A percentile compares a stretch with the other conserved stretches of the same genome.
Evolutionary conservation across 805 yeast species (phyloP).

Genomic region (Ogataea nitratoaversa): DNA sequence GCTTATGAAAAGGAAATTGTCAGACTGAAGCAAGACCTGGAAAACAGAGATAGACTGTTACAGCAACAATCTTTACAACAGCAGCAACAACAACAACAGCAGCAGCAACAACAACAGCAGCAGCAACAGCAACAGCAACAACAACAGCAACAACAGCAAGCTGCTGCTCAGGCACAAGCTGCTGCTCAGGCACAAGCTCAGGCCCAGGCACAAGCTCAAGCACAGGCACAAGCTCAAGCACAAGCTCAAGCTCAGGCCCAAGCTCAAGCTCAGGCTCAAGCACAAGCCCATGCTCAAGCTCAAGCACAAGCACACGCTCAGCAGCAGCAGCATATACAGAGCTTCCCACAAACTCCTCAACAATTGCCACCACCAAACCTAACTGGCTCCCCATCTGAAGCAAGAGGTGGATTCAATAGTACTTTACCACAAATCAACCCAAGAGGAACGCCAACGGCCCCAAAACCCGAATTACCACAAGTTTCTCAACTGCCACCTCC

Average conservation of each 20-base stretch:
- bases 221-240: slow-evolving; percentile 31
- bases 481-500: slow-evolving; percentile 24
- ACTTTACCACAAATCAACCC: slow-evolving; percentile 21
- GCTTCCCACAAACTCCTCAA: slow-evolving; percentile 27
- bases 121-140: slow-evolving; percentile 41
- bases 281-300: slow-evolving; percentile 12
- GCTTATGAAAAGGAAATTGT: slow-evolving; percentile 91
- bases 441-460: slow-evolving; percentile 18
- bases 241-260: slow-evolving; percentile 28
- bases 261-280: slow-evolving; percentile 21
- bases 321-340: slow-evolving; percentile 14
- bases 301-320: slow-evolving; percentile 13
- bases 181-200: slow-evolving; percentile 31
- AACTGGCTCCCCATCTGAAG: slow-evolving; percentile 23
- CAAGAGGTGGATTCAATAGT: slow-evolving; percentile 19
- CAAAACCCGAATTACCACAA: slow-evolving; percentile 29
- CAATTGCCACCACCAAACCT: slow-evolving; percentile 34
- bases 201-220: slow-evolving; percentile 29
- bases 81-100: slow-evolving; percentile 39
- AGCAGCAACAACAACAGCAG: slow-evolving; percentile 29
- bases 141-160: slow-evolving; percentile 60
- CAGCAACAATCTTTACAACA: slow-evolving; percentile 37
- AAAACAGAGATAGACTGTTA: slow-evolving; percentile 65
- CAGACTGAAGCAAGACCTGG: slow-evolving; percentile 81
- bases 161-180: slow-evolving; percentile 37